phyloP scores from a whole-genome alignment of 257 asterid genomes.

The Solanum peruvianum region DNA sequence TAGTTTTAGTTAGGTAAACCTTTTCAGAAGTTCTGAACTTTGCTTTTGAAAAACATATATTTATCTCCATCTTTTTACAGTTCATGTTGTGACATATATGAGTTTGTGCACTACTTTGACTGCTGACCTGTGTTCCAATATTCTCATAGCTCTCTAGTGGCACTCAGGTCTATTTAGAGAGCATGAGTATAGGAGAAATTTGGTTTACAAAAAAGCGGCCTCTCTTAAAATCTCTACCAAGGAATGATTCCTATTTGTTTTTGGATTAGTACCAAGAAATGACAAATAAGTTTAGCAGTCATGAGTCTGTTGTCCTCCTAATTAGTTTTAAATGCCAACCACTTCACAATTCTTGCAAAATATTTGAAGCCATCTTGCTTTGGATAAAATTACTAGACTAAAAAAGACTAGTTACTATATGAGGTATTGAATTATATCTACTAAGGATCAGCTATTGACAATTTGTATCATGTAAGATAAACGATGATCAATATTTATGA shows the following conservation, averaged over 20 bases:
- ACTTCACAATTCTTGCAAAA: not conserved
- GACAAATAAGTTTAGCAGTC: not conserved
- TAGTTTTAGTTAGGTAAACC: not conserved
- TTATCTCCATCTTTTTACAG: not conserved
- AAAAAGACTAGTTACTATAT: not conserved
- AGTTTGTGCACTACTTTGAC: not conserved
- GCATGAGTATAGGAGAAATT: not conserved
- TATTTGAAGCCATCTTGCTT: not conserved
- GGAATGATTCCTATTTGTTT: not conserved
- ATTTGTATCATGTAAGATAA: not conserved
- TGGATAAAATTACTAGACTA: not conserved
- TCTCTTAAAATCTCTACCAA: not conserved
- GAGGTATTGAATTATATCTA: not conserved
- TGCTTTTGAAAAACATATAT: not conserved
- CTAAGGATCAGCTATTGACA: not conserved
- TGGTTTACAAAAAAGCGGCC: not conserved
- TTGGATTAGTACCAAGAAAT: not conserved
- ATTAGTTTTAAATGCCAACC: not conserved
- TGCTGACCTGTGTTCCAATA: not conserved
- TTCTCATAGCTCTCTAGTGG: not conserved
- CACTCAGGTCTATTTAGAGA: not conserved
- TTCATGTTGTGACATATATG: not conserved
- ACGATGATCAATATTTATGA: not conserved
- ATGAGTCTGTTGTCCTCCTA: not conserved
- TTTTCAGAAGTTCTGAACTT: not conserved